Conservation (phyloP, 2,329 filamentous ascomycete genomes). For the Thelonectria discophora region DNA sequence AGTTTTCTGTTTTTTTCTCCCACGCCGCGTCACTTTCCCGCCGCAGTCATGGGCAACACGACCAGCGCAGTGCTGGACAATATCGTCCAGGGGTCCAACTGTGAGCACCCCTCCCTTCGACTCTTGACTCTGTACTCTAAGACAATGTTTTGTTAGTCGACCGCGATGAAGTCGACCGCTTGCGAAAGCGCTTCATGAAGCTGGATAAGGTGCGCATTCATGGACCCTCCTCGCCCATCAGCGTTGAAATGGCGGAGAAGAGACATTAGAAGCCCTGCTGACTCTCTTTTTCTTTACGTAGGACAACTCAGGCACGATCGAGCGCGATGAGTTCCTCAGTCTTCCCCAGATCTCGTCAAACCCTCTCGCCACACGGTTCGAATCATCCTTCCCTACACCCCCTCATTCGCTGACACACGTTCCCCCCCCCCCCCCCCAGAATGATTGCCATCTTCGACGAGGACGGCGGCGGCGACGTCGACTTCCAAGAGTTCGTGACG, state of each 20-base stretch:
- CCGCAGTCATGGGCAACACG: slow-evolving; percentile 69
- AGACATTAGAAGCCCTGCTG: slow-evolving; percentile 10
- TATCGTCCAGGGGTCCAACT: slow-evolving; percentile 97
- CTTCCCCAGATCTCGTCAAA: slow-evolving; percentile 98
- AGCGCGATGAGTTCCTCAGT: slow-evolving; percentile 97
- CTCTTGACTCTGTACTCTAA: not conserved
- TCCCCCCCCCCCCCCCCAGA: slow-evolving; percentile 55
- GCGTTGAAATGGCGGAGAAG: slow-evolving; percentile 3
- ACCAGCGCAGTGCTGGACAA: slow-evolving; percentile 85
- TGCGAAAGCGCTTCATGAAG: slow-evolving; percentile 99
- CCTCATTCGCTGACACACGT: slow-evolving; percentile 18
- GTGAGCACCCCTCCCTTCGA: slow-evolving; percentile 58
- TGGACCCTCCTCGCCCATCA: slow-evolving; percentile 9
- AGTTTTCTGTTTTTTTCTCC: too few relatives aligned
- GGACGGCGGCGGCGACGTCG: slow-evolving; percentile 95
- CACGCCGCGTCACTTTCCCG: not conserved
- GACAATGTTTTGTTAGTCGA: slow-evolving; percentile 72
- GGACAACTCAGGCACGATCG: slow-evolving; percentile 98
- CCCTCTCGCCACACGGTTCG: slow-evolving; percentile 90
- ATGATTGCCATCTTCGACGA: slow-evolving; percentile 99
- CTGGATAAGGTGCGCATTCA: slow-evolving; percentile 81
- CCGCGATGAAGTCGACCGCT: slow-evolving; percentile 93
- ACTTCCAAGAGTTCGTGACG: slow-evolving; percentile 98
- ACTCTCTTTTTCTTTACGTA: slow-evolving; percentile 47
- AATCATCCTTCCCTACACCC: slow-evolving; percentile 4